A percentile compares a stretch with the other conserved stretches of the same genome.
phyloP scores from a whole-genome alignment of 257 asterid species.

The Nicotiana attenuata region DNA sequence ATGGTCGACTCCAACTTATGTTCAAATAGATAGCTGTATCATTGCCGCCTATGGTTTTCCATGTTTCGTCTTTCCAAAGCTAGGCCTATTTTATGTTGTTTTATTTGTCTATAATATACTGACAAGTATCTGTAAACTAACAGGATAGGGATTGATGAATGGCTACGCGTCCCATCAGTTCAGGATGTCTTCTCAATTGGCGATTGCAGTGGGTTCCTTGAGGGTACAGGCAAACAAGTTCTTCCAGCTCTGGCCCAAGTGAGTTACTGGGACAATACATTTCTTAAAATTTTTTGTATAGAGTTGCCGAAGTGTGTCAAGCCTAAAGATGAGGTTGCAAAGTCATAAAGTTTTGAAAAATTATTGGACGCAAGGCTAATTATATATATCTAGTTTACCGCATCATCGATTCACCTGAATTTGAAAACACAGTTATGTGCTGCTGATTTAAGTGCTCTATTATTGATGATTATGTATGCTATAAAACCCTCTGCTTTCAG shows the following conservation, averaged over 20 bases:
- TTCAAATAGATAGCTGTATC: background rate
- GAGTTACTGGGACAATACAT: background rate
- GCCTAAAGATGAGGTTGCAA: background rate
- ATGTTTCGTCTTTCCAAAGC: background rate
- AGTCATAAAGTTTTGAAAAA: background rate
- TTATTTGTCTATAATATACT: background rate
- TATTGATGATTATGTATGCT: background rate
- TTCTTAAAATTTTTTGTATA: background rate
- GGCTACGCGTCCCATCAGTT: slow-evolving; percentile 78
- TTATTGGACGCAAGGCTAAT: background rate
- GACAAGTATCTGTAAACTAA: background rate
- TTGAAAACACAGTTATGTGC: background rate
- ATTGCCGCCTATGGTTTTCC: background rate
- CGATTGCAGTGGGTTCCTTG: slow-evolving; percentile 94
- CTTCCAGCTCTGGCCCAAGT: slow-evolving; percentile 99
- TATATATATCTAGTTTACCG: background rate
- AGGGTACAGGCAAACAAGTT: slow-evolving; percentile 79
- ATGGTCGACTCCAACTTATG: background rate
- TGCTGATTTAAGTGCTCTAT: background rate
- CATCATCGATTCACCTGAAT: background rate
- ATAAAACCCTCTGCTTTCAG: background rate
- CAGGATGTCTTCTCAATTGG: slow-evolving; percentile 86
- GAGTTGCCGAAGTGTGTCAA: background rate
- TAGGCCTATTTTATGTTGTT: background rate
- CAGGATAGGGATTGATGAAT: slow-evolving; percentile 96